Evolutionary conservation across 2,329 filamentous ascomycete species (phyloP), one percentile per base, ranked within the genome.

Genomic region (Sordariomycetes sp.): DNA sequence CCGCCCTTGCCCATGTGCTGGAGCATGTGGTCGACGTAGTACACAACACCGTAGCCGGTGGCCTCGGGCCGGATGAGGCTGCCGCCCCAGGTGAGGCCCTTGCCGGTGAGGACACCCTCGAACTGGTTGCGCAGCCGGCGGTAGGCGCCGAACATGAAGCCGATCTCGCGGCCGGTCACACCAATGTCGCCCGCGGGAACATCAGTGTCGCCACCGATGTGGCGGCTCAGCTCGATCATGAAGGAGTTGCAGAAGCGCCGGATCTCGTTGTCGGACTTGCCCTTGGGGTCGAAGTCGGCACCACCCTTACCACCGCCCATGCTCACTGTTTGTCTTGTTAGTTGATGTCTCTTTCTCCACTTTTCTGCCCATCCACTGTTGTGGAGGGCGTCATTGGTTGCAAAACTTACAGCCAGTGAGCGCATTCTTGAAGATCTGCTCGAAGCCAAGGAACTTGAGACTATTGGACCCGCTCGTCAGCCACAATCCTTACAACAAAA

Each of bases 401-500:
- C n/a, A 14, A 37, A 24, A 84, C 89, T 80, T 79, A 92, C 88
- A 77, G 70, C 94, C 94, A 62, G 94, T 97, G 66, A 97, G 79
- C 65, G 94, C 94, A 89, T 97, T 97, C 85, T 97, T 97, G 83
- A 97, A 97, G 78, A 93, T 95, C 79, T 97, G 94, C 85, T 99
- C 94, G 69, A 97, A 97, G 64, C 93, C 94, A 70, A 99, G 83
- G 79, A 97, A 97, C 81, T 99, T 99, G 68, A 99, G 84, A 69
- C 75, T 76, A 57, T 46, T n/a, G 40, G 40, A 18, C 11, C 37
- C 40, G 28, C 57, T 60, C n/a, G 37, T 25, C 22, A 57, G 24
- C 18, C 46, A 40, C 40, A 14, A 43, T 35, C 40, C 83, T 79
- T 59, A 18, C 12, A 32, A 18, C 12, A 32, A 55, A 54, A 18